A percentile compares a stretch with the other conserved stretches of the same genome.
phyloP scores from a whole-genome alignment of 192 early-diverging fungal species.

The Coemansia sp. region DNA sequence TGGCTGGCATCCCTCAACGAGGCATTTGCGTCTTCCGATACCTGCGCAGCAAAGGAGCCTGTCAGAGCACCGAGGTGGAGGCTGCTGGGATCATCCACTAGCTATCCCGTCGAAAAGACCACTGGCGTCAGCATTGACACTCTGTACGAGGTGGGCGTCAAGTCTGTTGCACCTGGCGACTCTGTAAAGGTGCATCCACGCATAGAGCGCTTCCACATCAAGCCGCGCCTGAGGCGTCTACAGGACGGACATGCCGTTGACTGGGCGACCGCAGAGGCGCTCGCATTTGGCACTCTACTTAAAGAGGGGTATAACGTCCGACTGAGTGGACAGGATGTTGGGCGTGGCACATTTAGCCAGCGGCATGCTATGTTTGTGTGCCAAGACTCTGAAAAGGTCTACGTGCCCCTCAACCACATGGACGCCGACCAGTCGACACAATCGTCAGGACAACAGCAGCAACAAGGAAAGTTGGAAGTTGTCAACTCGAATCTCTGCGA shows the following conservation, averaged over 20 bases:
- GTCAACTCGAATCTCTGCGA: constrained; percentile 92
- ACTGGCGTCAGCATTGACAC: constrained; percentile 66
- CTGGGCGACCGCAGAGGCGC: constrained; percentile 95
- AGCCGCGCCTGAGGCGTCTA: constrained; percentile 74
- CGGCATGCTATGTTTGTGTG: constrained; percentile 96
- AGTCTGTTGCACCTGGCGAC: constrained; percentile 69
- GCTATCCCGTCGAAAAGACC: constrained; percentile 27
- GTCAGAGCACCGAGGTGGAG: constrained; percentile 22
- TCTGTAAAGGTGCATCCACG: constrained; percentile 79
- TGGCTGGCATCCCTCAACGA: constrained; percentile 34
- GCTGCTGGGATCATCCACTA: constrained; percentile 4
- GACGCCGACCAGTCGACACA: constrained; percentile 16
- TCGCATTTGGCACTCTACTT: constrained; percentile 88
- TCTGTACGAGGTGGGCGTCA: constrained; percentile 71
- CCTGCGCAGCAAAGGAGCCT: constrained; percentile 35
- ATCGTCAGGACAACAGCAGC: constrained; percentile 27
- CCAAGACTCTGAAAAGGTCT: constrained; percentile 81
- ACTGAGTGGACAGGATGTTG: constrained; percentile 96
- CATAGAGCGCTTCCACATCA: constrained; percentile 89
- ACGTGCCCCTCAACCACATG: constrained; percentile 84
- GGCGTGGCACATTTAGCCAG: constrained; percentile 96
- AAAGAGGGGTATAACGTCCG: constrained; percentile 85
- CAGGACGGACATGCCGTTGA: constrained; percentile 76
- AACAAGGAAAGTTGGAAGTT: constrained; percentile 72
- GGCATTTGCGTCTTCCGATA: constrained; percentile 30